Percentiles rank a stretch among this genome's conserved stretches.
phyloP scores from a whole-genome alignment of 2,329 filamentous ascomycete species.

The Diaporthe velutina region DNA sequence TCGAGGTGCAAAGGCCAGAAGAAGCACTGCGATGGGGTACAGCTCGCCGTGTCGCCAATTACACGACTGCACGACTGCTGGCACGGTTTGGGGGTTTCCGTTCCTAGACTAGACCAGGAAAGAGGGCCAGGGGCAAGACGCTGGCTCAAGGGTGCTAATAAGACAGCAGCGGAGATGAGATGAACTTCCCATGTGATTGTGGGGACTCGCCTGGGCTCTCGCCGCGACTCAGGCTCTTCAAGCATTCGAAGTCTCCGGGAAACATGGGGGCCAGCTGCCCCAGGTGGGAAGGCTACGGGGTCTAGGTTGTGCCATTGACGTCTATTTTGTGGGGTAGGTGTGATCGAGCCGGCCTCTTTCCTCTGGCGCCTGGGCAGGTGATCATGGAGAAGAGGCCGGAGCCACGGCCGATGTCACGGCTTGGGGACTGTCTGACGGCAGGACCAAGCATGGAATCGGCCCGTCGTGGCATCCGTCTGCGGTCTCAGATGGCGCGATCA shows the following conservation, averaged over 20 bases:
- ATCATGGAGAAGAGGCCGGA: neutral
- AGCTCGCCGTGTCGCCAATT: conserved; percentile 29
- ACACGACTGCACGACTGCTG: conserved; percentile 5
- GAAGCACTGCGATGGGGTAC: conserved; percentile 18
- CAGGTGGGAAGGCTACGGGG: neutral
- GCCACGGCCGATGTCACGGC: conserved; percentile 22
- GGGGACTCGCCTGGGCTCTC: neutral
- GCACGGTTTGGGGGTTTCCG: neutral
- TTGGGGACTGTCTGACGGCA: conserved; percentile 20
- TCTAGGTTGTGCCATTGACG: conserved; percentile 28
- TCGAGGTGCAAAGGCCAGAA: neutral
- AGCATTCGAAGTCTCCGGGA: neutral
- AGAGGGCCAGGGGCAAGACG: neutral
- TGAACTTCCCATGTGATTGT: conserved; percentile 6
- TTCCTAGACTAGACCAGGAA: conserved; percentile 23
- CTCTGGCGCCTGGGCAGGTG: conserved; percentile 27
- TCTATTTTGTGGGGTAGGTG: conserved; percentile 24
- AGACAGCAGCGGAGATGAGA: conserved; percentile 22
- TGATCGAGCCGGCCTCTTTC: conserved; percentile 24
- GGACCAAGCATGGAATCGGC: conserved; percentile 42
- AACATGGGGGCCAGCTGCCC: neutral
- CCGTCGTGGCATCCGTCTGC: conserved; percentile 40
- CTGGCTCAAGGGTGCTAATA: conserved; percentile 10
- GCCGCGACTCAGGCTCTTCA: neutral
- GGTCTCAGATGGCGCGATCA: conserved; percentile 23